Conservation (phyloP, 75 land plant species). For the Isoetes taiwanensis region DNA sequence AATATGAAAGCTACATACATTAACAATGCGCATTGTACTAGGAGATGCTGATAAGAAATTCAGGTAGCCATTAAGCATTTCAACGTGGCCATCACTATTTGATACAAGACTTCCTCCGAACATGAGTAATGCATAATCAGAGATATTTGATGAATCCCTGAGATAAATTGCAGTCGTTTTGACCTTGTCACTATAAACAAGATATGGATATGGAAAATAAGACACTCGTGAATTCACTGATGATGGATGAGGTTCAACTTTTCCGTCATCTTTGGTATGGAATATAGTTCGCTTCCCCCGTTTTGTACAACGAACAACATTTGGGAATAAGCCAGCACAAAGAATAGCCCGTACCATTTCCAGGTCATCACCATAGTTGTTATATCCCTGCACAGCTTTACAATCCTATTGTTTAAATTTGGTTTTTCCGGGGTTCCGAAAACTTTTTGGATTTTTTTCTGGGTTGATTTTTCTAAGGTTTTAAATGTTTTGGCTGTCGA, state of each 20-base stretch:
- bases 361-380: constrained; percentile 61
- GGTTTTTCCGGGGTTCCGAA: too few relatives aligned
- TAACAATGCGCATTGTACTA: not conserved
- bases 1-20: not conserved
- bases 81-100: constrained; percentile 59
- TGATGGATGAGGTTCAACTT: constrained; percentile 82
- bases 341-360: constrained; percentile 87
- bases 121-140: constrained; percentile 88
- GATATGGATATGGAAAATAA: constrained; percentile 72
- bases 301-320: constrained; percentile 85
- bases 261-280: constrained; percentile 89
- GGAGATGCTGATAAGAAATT: constrained; percentile 84
- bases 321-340: constrained; percentile 93
- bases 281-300: constrained; percentile 72
- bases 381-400: constrained; percentile 43
- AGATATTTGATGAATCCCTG: constrained; percentile 83
- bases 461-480: too few relatives aligned
- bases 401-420: too few relatives aligned
- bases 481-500: too few relatives aligned
- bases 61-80: constrained; percentile 90
- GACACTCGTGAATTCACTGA: constrained; percentile 74
- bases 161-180: constrained; percentile 64
- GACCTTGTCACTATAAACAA: constrained; percentile 92
- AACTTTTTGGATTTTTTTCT: too few relatives aligned
- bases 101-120: constrained; percentile 73